Evolutionary conservation across 495 filamentous ascomycete species (phyloP), one percentile per base, ranked within the genome.

Genomic region (Neurospora sublineolata): DNA sequence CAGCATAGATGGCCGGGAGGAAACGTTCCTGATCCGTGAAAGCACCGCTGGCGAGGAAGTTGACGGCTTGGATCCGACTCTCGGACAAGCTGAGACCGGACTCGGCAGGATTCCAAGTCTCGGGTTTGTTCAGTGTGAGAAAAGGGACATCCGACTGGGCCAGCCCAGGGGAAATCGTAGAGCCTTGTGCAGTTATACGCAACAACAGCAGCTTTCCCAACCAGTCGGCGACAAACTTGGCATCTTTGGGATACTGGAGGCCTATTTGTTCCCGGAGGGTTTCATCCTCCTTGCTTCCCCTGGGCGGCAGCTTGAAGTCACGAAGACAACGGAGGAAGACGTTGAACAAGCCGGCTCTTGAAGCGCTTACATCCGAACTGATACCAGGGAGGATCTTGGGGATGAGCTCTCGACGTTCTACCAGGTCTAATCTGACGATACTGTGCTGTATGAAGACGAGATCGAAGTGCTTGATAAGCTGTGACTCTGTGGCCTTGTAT

Each of bases 381-480:
- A 97, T 90, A 44, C 90, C 92, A 75, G 88, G 86, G 33, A 97
- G 82, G 20, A 94, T 81, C 3, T 87, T 84, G 12, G 94, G 89
- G 8, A 97, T 80, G 27, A 97, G 83, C 11, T 89, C 87, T 42
- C 79, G 78, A 68, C 84, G 77, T 52, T 82, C 80, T 8, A 72
- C 82, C 68, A 73, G 83, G 75, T 80, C 79, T 12, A 99, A 82
- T 36, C 94, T 88, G 52, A 88, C 85, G 58, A 97, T 83, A 40
- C 94, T 94, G 78, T 95, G 92, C 76, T 96, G 93, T 38, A 97
- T 89, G 80, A 96, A 97, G 38, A 91, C 83, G 69, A 98, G 79
- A 83, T 97, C 95, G 79, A 97, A 93, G 77, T 97, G 92, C 72
- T 91, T 88, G 68, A 99, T 86, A 8, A 97, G 86, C 3, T 91